A percentile compares a stretch with the other conserved stretches of the same genome.
These are phyloP conservation scores for Nannochloris sp. DNA, from an alignment of 139 green algal species.

Conservation along the genomic window DNA sequence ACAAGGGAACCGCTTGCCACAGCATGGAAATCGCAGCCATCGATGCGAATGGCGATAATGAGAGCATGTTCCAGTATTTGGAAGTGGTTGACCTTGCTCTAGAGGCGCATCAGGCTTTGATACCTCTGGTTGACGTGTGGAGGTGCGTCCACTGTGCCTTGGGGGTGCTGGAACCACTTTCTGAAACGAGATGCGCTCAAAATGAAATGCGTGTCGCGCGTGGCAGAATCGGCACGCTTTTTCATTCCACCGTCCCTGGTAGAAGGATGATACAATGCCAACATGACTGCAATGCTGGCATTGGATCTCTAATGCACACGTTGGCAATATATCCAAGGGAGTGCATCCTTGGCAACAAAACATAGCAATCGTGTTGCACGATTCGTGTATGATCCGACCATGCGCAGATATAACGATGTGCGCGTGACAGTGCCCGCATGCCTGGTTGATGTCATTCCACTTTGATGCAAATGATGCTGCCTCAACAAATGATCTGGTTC, in stretches of 20 bases:
- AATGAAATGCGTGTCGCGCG: conserved; percentile 13
- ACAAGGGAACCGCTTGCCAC: conserved; percentile 42
- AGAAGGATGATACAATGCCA: conserved; percentile 7
- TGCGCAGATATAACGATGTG: conserved; percentile 10
- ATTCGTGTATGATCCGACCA: conserved; percentile 29
- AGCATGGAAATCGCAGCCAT: conserved; percentile 72
- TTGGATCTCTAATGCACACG: conserved; percentile 27
- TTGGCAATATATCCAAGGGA: conserved; percentile 33
- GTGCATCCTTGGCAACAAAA: conserved; percentile 19
- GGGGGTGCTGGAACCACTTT: not conserved
- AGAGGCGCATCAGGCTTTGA: not conserved
- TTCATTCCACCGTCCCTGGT: conserved; percentile 24
- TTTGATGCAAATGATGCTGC: not conserved
- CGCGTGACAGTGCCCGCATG: conserved; percentile 25
- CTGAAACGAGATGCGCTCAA: conserved; percentile 1
- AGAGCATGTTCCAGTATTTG: conserved; percentile 48
- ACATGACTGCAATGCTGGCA: conserved; percentile 24
- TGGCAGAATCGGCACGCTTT: conserved; percentile 16
- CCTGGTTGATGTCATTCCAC: not conserved
- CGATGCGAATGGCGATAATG: conserved; percentile 66
- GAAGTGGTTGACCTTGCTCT: conserved; percentile 38
- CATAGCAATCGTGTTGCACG: conserved; percentile 25
- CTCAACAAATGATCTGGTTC: not conserved
- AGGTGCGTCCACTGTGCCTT: not conserved
- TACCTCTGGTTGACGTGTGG: not conserved